These are phyloP conservation scores for Sutorius australiensis DNA, from an alignment of 768 basidiomycete species.

Conservation along the genomic window DNA sequence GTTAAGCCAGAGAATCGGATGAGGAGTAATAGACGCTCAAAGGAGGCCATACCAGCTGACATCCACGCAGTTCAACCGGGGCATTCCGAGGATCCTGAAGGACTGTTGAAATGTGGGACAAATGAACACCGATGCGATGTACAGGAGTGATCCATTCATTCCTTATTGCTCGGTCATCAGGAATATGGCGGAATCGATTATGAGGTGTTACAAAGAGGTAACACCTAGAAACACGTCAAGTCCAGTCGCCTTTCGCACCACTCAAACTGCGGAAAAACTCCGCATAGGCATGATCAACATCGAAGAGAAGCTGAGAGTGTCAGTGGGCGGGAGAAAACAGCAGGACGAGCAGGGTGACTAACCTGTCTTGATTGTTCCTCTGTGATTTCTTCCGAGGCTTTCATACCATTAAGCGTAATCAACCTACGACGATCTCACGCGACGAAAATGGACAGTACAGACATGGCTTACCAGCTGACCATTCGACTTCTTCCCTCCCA, in stretches of 20 bases:
- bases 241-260: conserved; percentile 33
- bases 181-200: too few species aligned
- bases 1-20: too few species aligned
- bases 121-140: not conserved
- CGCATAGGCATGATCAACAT: conserved; percentile 93
- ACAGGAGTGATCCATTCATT: not conserved
- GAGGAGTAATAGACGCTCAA: too few species aligned
- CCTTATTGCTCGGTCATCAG: not conserved
- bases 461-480: conserved; percentile 73
- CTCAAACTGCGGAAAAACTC: conserved; percentile 84
- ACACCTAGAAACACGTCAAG: conserved; percentile 5
- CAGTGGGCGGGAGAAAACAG: not conserved
- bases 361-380: conserved; percentile 96
- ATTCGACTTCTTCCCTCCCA: conserved; percentile 93
- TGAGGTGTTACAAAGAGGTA: not conserved
- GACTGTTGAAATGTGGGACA: not conserved
- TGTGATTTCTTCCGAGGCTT: conserved; percentile 91
- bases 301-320: conserved; percentile 73
- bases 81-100: not conserved
- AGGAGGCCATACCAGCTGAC: too few species aligned
- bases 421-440: conserved; percentile 50
- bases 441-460: not conserved
- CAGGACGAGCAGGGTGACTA: conserved; percentile 6
- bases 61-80: not conserved
- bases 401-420: conserved; percentile 95